Base-by-base conservation (phyloP, 2,329 filamentous ascomycete species). In the Hymenoscyphus occultus region DNA sequence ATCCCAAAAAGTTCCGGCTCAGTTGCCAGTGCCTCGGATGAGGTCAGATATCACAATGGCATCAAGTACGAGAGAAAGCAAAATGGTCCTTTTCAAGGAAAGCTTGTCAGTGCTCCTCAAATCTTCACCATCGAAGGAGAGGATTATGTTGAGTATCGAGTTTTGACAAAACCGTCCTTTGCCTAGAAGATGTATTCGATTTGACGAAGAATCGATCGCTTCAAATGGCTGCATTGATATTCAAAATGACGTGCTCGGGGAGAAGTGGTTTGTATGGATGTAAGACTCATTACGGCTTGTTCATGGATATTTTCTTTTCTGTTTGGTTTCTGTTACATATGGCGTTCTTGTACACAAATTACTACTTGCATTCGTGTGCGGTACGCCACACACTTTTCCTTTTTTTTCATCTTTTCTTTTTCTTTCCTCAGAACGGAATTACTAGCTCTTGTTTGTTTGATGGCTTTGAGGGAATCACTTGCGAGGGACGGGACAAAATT, bases 101-200 rank as follows among this genome's bases (percentile, higher is more conserved):
- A 87, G 73, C 81, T 88, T n/a, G 85, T 87, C 39, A 86, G 84
- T 58, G 81, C 85, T 66, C 84, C 86, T 5, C 82, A 82, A 10
- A 85, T 89, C 28, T 82, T 89, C 70, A 87, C 78, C 59, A 89
- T 89, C 65, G 85, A 89, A 65, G 86, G 86, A 28, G 86, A 89
- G 72, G 86, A 89, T 68, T 89, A 86, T 66, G 85, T 89, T 40
- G 86, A 89, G 73, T 89, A 89, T 68, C 82, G 86, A 1, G 84
- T 89, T 1, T 80, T 89, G 32, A 87, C 84, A 0, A 88, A 87
- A 76, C 85, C 85, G 0, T 83, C 80, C 0, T 88, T 88, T 35
- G 28, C 32, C 4, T 57, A 13, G 9, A 14, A 10, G 45, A 35
- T 22, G 28, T 13, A 19, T 35, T 39, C 56, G 13, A 5, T 28